phyloP scores from a whole-genome alignment of 148 eudicot species.

The Chenopodium berlandieri region DNA sequence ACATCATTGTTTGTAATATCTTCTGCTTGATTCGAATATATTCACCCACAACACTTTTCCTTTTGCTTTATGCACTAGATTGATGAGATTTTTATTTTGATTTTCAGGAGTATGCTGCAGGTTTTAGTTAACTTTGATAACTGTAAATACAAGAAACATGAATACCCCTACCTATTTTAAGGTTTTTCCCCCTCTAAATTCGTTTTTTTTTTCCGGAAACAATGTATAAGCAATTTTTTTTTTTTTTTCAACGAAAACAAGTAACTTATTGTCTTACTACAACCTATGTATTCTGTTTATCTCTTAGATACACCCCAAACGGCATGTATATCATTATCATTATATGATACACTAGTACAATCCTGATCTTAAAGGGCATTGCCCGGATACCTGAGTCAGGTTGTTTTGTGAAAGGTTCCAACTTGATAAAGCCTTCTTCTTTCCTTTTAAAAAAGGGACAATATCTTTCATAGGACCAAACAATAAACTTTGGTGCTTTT shows the following conservation, averaged over 20 bases:
- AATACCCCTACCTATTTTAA: not conserved
- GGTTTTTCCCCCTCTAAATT: not conserved
- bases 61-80: not conserved
- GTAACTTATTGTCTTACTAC: not conserved
- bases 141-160: constrained; percentile 8
- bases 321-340: too few species aligned
- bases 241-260: not conserved
- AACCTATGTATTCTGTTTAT: not conserved
- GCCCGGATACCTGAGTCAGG: too few species aligned
- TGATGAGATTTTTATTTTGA: not conserved
- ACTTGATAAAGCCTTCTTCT: too few species aligned
- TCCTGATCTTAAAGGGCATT: too few species aligned
- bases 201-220: not conserved
- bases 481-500: too few species aligned
- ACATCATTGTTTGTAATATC: not conserved
- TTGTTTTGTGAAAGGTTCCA: too few species aligned
- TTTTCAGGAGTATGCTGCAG: constrained; percentile 19
- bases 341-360: too few species aligned
- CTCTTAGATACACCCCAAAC: not conserved
- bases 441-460: too few species aligned
- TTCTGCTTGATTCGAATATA: not conserved
- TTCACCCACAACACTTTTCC: not conserved
- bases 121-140: not conserved
- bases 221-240: not conserved
- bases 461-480: too few species aligned